Evolutionary conservation across 2,329 filamentous ascomycete species (phyloP), one percentile per base, ranked within the genome.

Genomic region (Colletotrichum camelliae): DNA sequence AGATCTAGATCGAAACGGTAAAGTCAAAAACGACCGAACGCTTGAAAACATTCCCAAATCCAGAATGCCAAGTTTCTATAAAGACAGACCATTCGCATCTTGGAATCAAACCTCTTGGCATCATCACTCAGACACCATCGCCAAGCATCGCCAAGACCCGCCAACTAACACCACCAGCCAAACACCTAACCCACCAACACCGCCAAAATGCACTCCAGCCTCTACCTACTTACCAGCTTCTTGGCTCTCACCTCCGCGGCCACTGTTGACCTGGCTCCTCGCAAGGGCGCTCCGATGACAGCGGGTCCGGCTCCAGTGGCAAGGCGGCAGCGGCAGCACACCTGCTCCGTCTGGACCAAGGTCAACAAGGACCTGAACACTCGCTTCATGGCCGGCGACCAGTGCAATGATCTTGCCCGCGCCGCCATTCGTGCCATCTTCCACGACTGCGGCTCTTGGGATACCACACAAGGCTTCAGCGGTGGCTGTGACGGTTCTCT

Each of bases 401-500:
- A 78, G 18, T 88, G 87, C 80, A 86, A 84, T 61, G 80, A 82
- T 13, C 74, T 83, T 18, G 87, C 86, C 1, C 84, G 87, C n/a
- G 84, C 81, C 6, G 87, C 87, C 21, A 85, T 89, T 74, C 85
- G 87, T 18, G 81, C 85, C 7, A 86, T 86, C 12, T 89, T 89
- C 79, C 87, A 89, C 78, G 87, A 89, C 74, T 86, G 87, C 2
- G 87, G 81, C 16, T 83, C 83, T 5, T 88, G 85, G 86, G 83
- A 83, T 73, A 82, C 80, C 77, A 74, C 52, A 15, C 79, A 80
- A 43, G 83, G 84, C 0, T 37, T 80, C 18, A 83, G 81, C 68
- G 86, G 86, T 27, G 87, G 88, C 13, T 87, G 87, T 1, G 87
- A 89, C 74, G 88, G 87, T 7, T 87, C 85, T 13, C 80, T 89